phyloP scores from a whole-genome alignment of 768 basidiomycete genomes.

The Symmetrospora coprosmae region DNA sequence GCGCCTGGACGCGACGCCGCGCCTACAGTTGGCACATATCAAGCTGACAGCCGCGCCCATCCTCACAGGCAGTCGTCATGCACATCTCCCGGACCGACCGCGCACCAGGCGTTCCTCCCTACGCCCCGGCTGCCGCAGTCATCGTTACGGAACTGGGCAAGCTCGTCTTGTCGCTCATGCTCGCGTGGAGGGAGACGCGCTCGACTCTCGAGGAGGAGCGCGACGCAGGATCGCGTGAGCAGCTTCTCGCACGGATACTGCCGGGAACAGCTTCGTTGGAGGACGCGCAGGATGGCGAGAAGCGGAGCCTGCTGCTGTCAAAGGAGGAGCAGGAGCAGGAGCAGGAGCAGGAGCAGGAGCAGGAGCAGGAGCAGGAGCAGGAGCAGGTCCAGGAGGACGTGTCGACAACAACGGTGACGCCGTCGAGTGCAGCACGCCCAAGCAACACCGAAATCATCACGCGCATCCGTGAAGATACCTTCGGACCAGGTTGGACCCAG shows the following conservation, averaged over 20 bases:
- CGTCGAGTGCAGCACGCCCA: too few species aligned
- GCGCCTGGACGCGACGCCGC: neutral
- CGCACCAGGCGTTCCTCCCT: constrained; percentile 2
- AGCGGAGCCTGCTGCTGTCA: neutral
- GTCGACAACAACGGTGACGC: too few species aligned
- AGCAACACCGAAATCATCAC: too few species aligned
- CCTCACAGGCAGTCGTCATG: constrained; percentile 9
- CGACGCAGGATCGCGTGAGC: neutral
- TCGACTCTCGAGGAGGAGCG: neutral
- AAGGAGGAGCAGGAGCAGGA: neutral
- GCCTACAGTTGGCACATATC: too few species aligned
- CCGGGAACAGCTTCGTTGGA: neutral
- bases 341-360: neutral
- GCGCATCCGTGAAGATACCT: constrained; percentile 14
- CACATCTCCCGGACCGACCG: constrained; percentile 11
- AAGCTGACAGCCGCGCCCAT: too few species aligned
- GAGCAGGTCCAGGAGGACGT: too few species aligned
- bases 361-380: neutral
- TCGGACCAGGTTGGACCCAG: constrained; percentile 7
- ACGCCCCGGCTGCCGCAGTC: constrained; percentile 17
- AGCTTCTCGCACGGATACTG: neutral
- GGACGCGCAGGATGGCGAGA: neutral
- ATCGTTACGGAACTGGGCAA: constrained; percentile 11
- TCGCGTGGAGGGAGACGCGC: neutral
- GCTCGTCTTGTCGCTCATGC: neutral